Evolutionary conservation across 805 yeast genomes (phyloP).

Genomic region (Babjeviella inositovora): DNA sequence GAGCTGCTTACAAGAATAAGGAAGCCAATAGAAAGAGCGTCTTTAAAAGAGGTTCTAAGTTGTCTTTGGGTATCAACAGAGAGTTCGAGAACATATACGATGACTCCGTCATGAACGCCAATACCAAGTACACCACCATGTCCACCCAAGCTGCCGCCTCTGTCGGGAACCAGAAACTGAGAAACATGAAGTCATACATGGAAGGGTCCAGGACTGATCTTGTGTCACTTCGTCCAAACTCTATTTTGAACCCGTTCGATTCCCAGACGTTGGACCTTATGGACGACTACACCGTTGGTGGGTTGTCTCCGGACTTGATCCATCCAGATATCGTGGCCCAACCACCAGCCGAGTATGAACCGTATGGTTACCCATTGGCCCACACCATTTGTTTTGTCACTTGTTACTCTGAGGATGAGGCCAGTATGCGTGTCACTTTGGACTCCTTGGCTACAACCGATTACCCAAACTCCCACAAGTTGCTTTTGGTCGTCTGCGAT

Average conservation of each 20-base stretch:
- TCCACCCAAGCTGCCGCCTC: constrained; percentile 42
- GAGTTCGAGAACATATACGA: constrained; percentile 18
- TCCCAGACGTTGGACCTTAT: no score
- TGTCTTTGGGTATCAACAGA: constrained; percentile 20
- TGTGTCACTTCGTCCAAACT: no score
- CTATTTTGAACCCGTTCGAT: constrained; percentile 16
- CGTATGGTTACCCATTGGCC: constrained; percentile 67
- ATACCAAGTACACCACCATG: constrained; percentile 44
- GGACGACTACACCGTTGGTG: constrained; percentile 19
- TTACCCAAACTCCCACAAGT: constrained; percentile 88
- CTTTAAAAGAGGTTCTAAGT: constrained; percentile 16
- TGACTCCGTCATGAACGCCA: constrained; percentile 14
- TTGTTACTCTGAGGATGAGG: constrained; percentile 87
- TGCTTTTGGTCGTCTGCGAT: constrained; percentile 78
- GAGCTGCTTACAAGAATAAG: constrained; percentile 28
- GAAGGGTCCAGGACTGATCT: no score
- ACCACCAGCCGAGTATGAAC: constrained; percentile 82
- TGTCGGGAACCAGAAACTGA: no score
- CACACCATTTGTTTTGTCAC: constrained; percentile 71
- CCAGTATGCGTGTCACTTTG: constrained; percentile 71
- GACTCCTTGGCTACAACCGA: constrained; percentile 93
- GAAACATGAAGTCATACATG: no score
- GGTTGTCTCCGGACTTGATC: constrained; percentile 40
- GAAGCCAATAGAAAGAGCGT: constrained; percentile 22
- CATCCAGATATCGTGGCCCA: constrained; percentile 79